Conservation (phyloP, 495 filamentous ascomycete species). For the Antarctomyces pellizariae region DNA sequence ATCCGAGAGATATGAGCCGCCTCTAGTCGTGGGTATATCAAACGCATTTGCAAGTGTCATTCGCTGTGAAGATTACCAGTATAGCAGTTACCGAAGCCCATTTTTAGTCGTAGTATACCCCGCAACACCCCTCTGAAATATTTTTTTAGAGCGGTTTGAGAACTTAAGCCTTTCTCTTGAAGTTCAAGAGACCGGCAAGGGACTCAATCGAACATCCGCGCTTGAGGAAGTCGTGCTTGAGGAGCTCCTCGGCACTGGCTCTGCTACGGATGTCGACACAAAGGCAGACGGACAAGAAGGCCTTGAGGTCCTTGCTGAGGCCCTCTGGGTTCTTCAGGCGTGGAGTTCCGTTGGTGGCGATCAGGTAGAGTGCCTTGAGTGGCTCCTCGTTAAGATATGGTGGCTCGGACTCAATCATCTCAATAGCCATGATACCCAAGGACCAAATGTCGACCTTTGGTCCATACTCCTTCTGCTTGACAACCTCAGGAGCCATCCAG, state of each 20-base stretch:
- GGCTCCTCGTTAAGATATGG: conserved; percentile 97
- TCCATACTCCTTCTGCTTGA: conserved; percentile 97
- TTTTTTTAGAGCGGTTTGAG: too few relatives aligned
- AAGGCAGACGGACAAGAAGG: conserved; percentile 82
- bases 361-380: conserved; percentile 86
- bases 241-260: conserved; percentile 69
- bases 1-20: too few relatives aligned
- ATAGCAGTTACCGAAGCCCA: too few relatives aligned
- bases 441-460: conserved; percentile 99
- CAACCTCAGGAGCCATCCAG: conserved; percentile 99
- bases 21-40: too few relatives aligned
- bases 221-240: conserved; percentile 57
- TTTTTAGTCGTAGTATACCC: too few relatives aligned
- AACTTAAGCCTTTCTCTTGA: conserved; percentile 35
- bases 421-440: conserved; percentile 96
- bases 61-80: too few relatives aligned
- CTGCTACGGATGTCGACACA: conserved; percentile 91
- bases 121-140: too few relatives aligned
- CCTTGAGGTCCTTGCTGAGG: conserved; percentile 86
- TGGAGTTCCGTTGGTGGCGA: conserved; percentile 93
- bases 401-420: conserved; percentile 98
- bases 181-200: conserved; percentile 67
- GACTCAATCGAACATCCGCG: conserved; percentile 58
- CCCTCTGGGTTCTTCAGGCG: conserved; percentile 94
- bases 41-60: too few relatives aligned